Evolutionary conservation across 495 filamentous ascomycete genomes (phyloP), one percentile per base, ranked within the genome.

Genomic region (Neurospora discreta): DNA sequence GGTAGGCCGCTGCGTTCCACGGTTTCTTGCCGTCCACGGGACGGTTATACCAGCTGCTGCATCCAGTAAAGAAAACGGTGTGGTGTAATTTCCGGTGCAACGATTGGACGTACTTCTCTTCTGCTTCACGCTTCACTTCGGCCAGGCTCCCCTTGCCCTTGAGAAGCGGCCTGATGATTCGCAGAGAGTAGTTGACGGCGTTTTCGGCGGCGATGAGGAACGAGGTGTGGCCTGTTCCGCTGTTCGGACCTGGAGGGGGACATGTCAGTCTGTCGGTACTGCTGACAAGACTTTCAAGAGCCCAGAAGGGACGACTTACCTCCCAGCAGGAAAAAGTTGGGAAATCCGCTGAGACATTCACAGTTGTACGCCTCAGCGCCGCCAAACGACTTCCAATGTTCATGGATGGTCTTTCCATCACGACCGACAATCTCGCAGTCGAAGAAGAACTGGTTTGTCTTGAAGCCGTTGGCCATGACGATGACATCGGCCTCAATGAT

Each of bases 141-240:
- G 78, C 78, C 2, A 78, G 70, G 11, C 68, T 69, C 1, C 78
- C 82, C 15, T 76, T 71, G 8, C 77, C 73, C 20, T 84, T 77
- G 5, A 85, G 74, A 3, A 84, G 44, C 2, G 83, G 82, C 39
- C 73, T 72, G 16, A 79, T 73, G 10, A 81, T 69, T 3, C 79
- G 74, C 15, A 80, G 60, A 0, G 76, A 68, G 69, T 80, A 82
- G 67, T 82, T 81, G 40, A 85, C 71, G 20, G 76, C 73, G 44
- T 80, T 80, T 52, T 85, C 83, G 58, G 76, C 77, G 23, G 77
- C 74, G 68, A 81, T 81, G 6, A 84, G 68, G 38, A 77, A 74
- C 0, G 83, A 84, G 20, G 81, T 84, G 71, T 84, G 79, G 0
- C 81, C 83, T 3, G 82, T 82, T n/a, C 76, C 76, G 1, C 81